Evolutionary conservation across 75 land plant genomes (phyloP), one percentile per base, ranked within the genome.

Genomic region (Pinus albicaulis): DNA sequence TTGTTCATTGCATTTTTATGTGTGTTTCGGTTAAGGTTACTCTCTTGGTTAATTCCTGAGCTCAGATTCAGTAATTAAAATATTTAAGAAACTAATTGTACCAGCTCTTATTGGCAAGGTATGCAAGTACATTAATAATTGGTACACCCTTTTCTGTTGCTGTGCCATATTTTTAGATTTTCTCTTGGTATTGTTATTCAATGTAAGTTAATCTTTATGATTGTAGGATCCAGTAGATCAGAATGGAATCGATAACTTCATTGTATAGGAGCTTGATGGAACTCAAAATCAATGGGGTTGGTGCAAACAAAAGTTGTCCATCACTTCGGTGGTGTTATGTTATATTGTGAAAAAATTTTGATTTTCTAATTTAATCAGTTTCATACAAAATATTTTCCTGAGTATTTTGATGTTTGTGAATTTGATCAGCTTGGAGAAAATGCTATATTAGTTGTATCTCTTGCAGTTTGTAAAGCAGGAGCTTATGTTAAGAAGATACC

Each of bases 381-480:
- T 77, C n/a, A 77, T 19, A 66, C 8, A 16, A 16, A 14, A n/a
- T 56, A 26, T 26, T 48, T 10, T 11, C 53, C 12, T 48, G 11
- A 10, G 52, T 44, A 44, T 48, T 48, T 48, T 48, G 11, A 48
- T 48, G 53, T 48, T 12, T 10, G 12, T 48, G 53, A 48, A 48
- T 48, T 48, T 48, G 53, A 48, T 11, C 82, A 94, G 95, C 94
- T 98, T 75, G 99, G 99, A 23, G 99, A 98, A 34, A 98, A 98
- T 86, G 98, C 99, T 55, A 98, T 98, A 17, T 70, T 98, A 55
- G 96, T 94, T 31, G 99, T 95, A 10, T 98, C 98, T 57, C 92
- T 98, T 78, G 96, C 98, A 25, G 87, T 98, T n/a, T 98, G 99
- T 90, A 98, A 91, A 79, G 99, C 99, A 58, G 99, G 98, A 38